Percentiles rank a stretch among this genome's conserved stretches.
Conservation (phyloP, 108 stramenopile genomes). For the Stephanodiscus triporus region DNA sequence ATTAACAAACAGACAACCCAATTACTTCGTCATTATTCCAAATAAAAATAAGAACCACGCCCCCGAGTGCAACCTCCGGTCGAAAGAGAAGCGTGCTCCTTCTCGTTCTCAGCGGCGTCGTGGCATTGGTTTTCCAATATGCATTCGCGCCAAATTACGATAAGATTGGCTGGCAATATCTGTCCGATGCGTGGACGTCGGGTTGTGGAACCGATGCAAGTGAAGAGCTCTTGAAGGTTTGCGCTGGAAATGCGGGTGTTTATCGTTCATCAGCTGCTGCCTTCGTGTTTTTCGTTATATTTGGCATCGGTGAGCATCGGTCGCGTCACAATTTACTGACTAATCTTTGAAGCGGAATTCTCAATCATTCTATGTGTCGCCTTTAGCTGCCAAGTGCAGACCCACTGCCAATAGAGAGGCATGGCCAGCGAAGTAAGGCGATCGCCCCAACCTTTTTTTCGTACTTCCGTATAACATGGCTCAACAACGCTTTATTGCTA, state of each 20-base stretch:
- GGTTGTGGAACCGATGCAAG: slow-evolving; percentile 51
- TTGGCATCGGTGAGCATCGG: slow-evolving; percentile 51
- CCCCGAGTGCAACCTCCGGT: slow-evolving; percentile 76
- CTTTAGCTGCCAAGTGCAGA: slow-evolving; percentile 52
- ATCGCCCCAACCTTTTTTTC: background rate
- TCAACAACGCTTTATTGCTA: background rate
- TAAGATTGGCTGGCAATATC: slow-evolving; percentile 43
- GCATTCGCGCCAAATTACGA: slow-evolving; percentile 61
- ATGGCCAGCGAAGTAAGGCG: slow-evolving; percentile 80
- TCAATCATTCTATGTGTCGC: background rate
- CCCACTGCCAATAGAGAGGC: slow-evolving; percentile 81
- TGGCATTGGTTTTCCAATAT: slow-evolving; percentile 82
- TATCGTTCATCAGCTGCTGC: slow-evolving; percentile 69
- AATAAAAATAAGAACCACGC: slow-evolving; percentile 25
- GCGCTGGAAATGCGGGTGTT: slow-evolving; percentile 79
- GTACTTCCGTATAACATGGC: background rate
- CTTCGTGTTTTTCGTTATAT: slow-evolving; percentile 69
- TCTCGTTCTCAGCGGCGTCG: slow-evolving; percentile 57
- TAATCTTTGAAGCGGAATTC: background rate
- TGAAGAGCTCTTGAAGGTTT: slow-evolving; percentile 55
- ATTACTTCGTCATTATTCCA: background rate
- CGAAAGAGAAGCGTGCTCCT: slow-evolving; percentile 78
- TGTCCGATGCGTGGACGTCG: slow-evolving; percentile 67
- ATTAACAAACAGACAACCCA: background rate
- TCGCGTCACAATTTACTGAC: background rate